Base-by-base conservation (phyloP, 352 stramenopile species). In the Sclerospora graminicola region DNA sequence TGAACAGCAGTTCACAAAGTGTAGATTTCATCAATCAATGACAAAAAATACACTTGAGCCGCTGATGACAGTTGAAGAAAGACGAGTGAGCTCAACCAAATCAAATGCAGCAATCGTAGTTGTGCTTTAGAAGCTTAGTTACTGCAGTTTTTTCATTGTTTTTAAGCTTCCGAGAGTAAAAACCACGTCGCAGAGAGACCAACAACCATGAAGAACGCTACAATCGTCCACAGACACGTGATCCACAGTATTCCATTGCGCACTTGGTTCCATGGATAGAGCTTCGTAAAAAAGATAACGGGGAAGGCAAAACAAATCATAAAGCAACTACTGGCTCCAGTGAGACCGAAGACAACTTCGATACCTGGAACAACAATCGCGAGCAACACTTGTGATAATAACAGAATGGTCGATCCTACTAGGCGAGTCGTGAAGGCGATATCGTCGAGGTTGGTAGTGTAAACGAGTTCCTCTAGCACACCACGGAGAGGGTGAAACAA, bases 231-330 rank as follows among this genome's bases (percentile, higher is more conserved):
- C 16, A 84, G 45, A 24, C 32, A 29, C 5, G 44, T 48, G 8
- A 72, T 55, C 51, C 60, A 70, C 10, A 72, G 41, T 19, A 65
- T 59, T 31, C 52, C 68, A 14, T 54, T 40, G 19, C 46, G 43
- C 16, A 59, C 44, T 38, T 42, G 16, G 11, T 63, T 54, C 75
- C 75, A 81, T 29, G 75, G 72, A 38, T 69, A 82, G n/a, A 85
- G 35, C 13, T 48, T 60, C 28, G 69, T 57, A 53, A 76, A 88
- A 37, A 83, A 69, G 29, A 81, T 51, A 9, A 70, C 63, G 8
- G 75, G 75, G 40, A 88, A 84, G n/a, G 75, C 66, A 39, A 84
- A 81, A 55, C 72, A 82, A 45, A 85, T 84, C 51, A 85, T 63
- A 29, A 84, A 66, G 41, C 69, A 84, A 29, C 62, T 83, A 36